Evolutionary conservation across 2,329 filamentous ascomycete species (phyloP), one percentile per base, ranked within the genome.

Genomic region (Verticillium zaregamsianum): DNA sequence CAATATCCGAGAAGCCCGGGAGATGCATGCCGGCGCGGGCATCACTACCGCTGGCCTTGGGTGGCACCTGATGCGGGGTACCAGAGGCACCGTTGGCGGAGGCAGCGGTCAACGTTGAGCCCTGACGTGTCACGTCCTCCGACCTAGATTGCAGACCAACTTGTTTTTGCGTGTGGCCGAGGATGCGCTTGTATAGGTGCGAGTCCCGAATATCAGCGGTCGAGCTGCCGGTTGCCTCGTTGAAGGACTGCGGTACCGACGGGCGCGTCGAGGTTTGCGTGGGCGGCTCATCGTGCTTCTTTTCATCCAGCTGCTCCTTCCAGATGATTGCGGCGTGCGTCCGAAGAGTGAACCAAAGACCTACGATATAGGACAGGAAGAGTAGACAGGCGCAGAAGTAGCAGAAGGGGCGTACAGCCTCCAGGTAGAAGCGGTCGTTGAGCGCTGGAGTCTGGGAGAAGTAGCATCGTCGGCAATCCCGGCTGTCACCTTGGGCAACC

Each of bases 311-410:
- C 65, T 97, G 93, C 9, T 85, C 90, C 69, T 93, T 95, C 95
- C 95, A 99, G 67, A 99, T 99, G 55, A 97, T 90, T 5, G 96
- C 93, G 4, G 95, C 95, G 72, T 99, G 95, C 0, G 95, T 99
- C 66, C 95, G 86, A 23, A 99, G 84, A 1, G 95, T 99, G 76
- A 99, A 99, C 83, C 95, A 92, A 15, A 99, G 81, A 28, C 95
- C 95, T 63, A 98, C 95, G 39, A 95, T 82, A 72, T 99, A 99
- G 1, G 93, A 96, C 32, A 97, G 79, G 77, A 99, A 98, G 15
- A 99, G 81, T 71, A 96, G 83, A 4, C 89, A 77, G 0, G 95
- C 92, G 5, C 92, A 90, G 70, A 96, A 86, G 81, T 93, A 97
- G 70, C 92, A 96, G 75, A 96, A 99, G 1, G 95, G 95, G 55